A percentile compares a stretch with the other conserved stretches of the same genome.
These are phyloP conservation scores for Rhizomucor pusillus DNA, from an alignment of 371 early-diverging fungal species.

Conservation along the genomic window DNA sequence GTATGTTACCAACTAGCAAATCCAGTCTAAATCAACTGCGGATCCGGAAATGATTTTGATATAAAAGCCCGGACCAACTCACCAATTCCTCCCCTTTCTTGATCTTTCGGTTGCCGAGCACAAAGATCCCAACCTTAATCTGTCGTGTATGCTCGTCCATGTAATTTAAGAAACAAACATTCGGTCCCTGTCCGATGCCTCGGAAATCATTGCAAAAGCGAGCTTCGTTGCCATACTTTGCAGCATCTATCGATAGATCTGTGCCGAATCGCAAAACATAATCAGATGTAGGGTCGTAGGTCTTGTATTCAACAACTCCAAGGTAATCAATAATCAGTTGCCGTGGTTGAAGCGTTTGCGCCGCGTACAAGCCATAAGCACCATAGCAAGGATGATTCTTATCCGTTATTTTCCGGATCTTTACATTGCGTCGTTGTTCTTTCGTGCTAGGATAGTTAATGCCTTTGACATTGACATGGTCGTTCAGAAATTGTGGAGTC, in stretches of 20 bases:
- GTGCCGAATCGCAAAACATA: conserved; percentile 43
- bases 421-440: conserved; percentile 40
- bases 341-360: conserved; percentile 43
- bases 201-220: conserved; percentile 54
- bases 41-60: background rate
- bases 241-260: conserved; percentile 51
- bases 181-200: conserved; percentile 47
- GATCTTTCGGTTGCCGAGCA: conserved; percentile 41
- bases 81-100: conserved; percentile 53
- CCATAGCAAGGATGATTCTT: conserved; percentile 48
- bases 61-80: conserved; percentile 6
- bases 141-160: conserved; percentile 43
- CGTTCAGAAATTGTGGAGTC: conserved; percentile 31
- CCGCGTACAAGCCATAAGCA: conserved; percentile 48
- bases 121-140: conserved; percentile 49
- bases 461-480: conserved; percentile 41
- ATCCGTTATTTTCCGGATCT: conserved; percentile 44
- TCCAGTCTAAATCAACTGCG: background rate
- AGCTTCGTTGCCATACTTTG: conserved; percentile 48
- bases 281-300: conserved; percentile 42
- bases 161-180: conserved; percentile 52
- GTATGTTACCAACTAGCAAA: conserved; percentile 41
- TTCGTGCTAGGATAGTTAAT: conserved; percentile 28
- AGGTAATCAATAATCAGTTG: conserved; percentile 48
- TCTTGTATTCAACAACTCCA: conserved; percentile 43